Conservation (phyloP, 2,329 filamentous ascomycete species). For the Rhynchosporium graminicola region DNA sequence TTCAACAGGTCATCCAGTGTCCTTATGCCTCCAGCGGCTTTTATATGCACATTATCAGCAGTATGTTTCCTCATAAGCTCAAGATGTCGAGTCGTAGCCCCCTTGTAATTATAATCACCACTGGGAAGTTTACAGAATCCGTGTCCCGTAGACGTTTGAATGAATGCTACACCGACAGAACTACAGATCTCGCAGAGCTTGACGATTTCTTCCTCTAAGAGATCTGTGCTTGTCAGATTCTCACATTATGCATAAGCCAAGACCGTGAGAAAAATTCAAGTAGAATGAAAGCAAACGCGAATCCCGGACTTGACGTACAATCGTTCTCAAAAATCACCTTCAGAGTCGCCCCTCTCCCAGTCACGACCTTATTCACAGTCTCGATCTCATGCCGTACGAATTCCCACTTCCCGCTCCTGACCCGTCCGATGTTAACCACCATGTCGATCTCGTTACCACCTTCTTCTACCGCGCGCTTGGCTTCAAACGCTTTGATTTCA, state of each 20-base stretch:
- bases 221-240: conserved; percentile 32
- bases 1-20: conserved; percentile 57
- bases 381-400: conserved; percentile 56
- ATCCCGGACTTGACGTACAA: conserved; percentile 36
- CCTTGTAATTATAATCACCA: conserved; percentile 54
- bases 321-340: conserved; percentile 67
- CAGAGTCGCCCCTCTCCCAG: conserved; percentile 47
- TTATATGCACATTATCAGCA: conserved; percentile 51
- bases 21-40: conserved; percentile 58
- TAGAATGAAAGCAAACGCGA: background rate
- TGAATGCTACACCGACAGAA: conserved; percentile 52
- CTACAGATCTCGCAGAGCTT: conserved; percentile 57
- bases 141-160: conserved; percentile 63
- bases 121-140: conserved; percentile 58
- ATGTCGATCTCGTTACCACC: conserved; percentile 60
- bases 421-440: conserved; percentile 63
- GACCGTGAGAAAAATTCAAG: background rate
- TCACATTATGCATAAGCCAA: too few relatives aligned
- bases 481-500: conserved; percentile 55
- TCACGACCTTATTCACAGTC: conserved; percentile 51
- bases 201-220: conserved; percentile 51
- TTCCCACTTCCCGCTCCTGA: conserved; percentile 55
- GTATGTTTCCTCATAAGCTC: conserved; percentile 54
- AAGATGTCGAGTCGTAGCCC: conserved; percentile 53
- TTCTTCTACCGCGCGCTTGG: conserved; percentile 47